phyloP scores from a whole-genome alignment of 2,329 filamentous ascomycete species.

The Fragosphaeria purpurea region DNA sequence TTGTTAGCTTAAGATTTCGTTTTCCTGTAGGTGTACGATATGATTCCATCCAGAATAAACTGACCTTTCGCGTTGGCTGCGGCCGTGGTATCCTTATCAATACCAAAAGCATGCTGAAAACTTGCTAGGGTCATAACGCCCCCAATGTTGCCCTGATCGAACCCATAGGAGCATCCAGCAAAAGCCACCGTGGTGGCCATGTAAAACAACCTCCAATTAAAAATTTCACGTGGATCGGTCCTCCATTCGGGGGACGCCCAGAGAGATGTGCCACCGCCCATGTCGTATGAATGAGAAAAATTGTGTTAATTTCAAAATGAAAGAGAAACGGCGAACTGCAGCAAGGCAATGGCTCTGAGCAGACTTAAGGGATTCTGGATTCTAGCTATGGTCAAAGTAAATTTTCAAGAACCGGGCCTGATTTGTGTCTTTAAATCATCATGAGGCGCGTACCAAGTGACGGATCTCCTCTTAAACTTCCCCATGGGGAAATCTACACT shows the following conservation, averaged over 20 bases:
- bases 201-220: conserved; percentile 24
- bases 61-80: conserved; percentile 18
- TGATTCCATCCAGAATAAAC: neutral
- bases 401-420: too few species aligned
- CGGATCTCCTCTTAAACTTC: too few species aligned
- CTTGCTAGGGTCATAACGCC: conserved; percentile 26
- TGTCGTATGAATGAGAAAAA: conserved; percentile 9
- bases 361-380: too few species aligned
- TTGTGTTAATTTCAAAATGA: neutral
- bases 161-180: conserved; percentile 29
- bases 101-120: conserved; percentile 25
- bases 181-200: conserved; percentile 24
- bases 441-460: too few species aligned
- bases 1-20: too few species aligned
- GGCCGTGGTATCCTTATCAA: conserved; percentile 19
- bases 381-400: too few species aligned
- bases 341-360: too few species aligned
- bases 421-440: too few species aligned
- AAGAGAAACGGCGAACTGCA: neutral
- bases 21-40: too few species aligned
- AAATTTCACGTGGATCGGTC: conserved; percentile 26
- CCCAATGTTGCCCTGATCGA: conserved; percentile 30
- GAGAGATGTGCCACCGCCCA: conserved; percentile 28
- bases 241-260: conserved; percentile 27
- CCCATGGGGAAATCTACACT: too few species aligned